Evolutionary conservation across 108 stramenopile genomes (phyloP).

Genomic region (Parmales sp.): DNA sequence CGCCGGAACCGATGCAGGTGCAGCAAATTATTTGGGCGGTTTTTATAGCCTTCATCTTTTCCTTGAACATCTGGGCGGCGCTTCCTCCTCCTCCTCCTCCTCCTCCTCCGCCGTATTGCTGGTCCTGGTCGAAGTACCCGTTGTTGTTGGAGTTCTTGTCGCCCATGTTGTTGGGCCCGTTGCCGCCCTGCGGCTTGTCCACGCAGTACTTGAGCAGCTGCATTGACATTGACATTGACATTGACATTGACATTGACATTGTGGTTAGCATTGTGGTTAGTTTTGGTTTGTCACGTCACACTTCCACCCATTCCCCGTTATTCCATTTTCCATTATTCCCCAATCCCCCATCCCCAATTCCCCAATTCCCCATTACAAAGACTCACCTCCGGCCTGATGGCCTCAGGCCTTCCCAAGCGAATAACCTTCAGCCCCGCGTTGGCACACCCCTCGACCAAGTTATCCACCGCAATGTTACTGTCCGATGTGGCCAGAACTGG

Average conservation of each 20-base stretch:
- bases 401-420: slow-evolving; percentile 83
- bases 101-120: slow-evolving; percentile 11
- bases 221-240: no score
- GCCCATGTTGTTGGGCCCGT: slow-evolving; percentile 26
- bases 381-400: slow-evolving; percentile 67
- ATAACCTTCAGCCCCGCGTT: slow-evolving; percentile 75
- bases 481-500: slow-evolving; percentile 80
- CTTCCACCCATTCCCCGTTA: no score
- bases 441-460: slow-evolving; percentile 87
- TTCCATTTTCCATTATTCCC: no score
- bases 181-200: slow-evolving; percentile 57
- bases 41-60: slow-evolving; percentile 61
- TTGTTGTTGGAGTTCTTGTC: background rate
- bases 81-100: slow-evolving; percentile 29
- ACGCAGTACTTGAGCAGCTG: slow-evolving; percentile 67
- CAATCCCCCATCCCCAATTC: no score
- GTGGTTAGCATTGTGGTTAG: no score
- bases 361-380: no score
- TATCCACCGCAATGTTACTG: slow-evolving; percentile 96
- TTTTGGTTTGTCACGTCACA: no score
- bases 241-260: no score
- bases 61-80: slow-evolving; percentile 52
- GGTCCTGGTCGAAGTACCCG: background rate
- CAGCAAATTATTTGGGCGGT: slow-evolving; percentile 87
- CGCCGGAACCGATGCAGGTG: slow-evolving; percentile 85